phyloP scores from a whole-genome alignment of 352 stramenopile species.

The Phytophthora sansomeana region DNA sequence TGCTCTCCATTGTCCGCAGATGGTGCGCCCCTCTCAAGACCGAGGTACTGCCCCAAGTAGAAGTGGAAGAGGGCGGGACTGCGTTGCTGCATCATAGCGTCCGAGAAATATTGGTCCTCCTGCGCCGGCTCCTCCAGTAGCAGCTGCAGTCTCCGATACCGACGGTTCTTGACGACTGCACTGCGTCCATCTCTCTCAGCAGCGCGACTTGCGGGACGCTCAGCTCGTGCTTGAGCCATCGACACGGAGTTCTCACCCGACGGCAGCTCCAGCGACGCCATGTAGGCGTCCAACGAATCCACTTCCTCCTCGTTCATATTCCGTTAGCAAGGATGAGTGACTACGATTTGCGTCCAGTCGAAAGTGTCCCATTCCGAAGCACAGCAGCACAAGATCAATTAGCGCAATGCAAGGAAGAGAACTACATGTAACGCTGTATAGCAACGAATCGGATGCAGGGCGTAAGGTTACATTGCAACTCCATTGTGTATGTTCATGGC shows the following conservation, averaged over 20 bases:
- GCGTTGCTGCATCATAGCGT: conserved; percentile 83
- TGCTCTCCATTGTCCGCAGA: not conserved
- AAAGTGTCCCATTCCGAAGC: conserved; percentile 3
- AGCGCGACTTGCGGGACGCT: conserved; percentile 9
- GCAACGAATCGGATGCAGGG: not conserved
- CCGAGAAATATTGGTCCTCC: conserved; percentile 76
- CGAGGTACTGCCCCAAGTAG: conserved; percentile 77
- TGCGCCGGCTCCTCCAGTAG: conserved; percentile 41
- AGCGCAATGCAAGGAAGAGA: not conserved
- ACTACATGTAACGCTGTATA: not conserved
- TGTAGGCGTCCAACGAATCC: conserved; percentile 85
- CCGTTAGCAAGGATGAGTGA: not conserved
- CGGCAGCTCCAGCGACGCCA: conserved; percentile 65
- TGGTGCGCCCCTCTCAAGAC: conserved; percentile 4
- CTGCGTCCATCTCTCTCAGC: conserved; percentile 1
- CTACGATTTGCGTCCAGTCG: conserved; percentile 13
- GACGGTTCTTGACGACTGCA: conserved; percentile 70
- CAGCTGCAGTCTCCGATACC: conserved; percentile 76
- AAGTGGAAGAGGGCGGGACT: conserved; percentile 87
- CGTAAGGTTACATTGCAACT: conserved; percentile 8
- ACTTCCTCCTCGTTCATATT: conserved; percentile 35
- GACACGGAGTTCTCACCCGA: conserved; percentile 1
- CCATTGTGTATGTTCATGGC: not conserved
- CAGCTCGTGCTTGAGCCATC: conserved; percentile 21
- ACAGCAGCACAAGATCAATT: not conserved